phyloP scores from a whole-genome alignment of 306 rosid genomes.

The Luffa aegyptiaca region DNA sequence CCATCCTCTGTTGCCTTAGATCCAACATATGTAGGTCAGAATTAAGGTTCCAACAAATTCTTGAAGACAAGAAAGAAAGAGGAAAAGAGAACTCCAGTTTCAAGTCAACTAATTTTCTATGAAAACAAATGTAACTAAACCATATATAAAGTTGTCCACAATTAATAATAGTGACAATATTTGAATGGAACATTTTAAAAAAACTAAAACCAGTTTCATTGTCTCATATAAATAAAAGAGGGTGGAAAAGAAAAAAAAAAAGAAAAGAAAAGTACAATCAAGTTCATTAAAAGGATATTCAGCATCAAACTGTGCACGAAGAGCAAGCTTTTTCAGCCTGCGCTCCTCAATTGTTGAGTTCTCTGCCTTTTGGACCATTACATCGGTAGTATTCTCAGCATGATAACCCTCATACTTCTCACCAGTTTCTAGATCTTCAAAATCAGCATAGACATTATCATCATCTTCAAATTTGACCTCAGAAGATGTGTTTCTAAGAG shows the following conservation, averaged over 20 bases:
- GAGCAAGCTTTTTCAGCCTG: conserved; percentile 75
- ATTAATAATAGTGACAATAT: neutral
- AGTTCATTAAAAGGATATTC: conserved; percentile 68
- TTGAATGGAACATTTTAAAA: neutral
- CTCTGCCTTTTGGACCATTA: conserved; percentile 23
- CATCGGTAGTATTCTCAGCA: conserved; percentile 18
- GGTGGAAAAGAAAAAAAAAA: neutral
- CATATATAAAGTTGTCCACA: neutral
- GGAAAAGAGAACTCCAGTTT: neutral
- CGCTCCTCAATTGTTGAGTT: conserved; percentile 49
- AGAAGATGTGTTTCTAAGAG: conserved; percentile 40
- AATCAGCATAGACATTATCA: conserved; percentile 58
- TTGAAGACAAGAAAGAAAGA: neutral
- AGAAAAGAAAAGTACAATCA: neutral
- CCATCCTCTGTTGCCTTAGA: conserved; percentile 50
- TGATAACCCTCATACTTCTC: conserved; percentile 28
- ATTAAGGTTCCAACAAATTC: conserved; percentile 41
- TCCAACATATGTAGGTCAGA: conserved; percentile 42
- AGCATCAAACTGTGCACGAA: conserved; percentile 74
- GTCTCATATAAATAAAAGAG: neutral
- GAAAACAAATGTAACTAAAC: neutral
- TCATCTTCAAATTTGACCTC: conserved; percentile 34
- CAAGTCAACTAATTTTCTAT: neutral
- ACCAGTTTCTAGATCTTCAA: conserved; percentile 91
- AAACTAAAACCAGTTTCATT: neutral